These are phyloP conservation scores for Anthracocystis setariae DNA, from an alignment of 1,284 basidiomycete species.

Conservation along the genomic window DNA sequence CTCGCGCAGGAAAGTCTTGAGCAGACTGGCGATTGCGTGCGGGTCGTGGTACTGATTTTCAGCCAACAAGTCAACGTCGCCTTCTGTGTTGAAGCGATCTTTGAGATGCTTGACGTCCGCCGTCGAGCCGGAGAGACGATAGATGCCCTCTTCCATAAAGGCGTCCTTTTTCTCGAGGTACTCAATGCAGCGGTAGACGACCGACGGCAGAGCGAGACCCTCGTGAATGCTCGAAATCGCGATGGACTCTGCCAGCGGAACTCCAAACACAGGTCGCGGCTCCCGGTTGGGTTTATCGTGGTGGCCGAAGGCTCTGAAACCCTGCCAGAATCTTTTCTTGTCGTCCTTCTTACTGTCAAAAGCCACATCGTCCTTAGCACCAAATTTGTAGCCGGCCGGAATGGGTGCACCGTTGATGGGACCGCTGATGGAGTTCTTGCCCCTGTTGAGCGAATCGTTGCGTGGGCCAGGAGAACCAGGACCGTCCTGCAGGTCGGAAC, in stretches of 20 bases:
- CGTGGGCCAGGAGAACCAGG: slow-evolving; percentile 39
- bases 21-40: slow-evolving; percentile 62
- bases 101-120: slow-evolving; percentile 92
- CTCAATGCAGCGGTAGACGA: slow-evolving; percentile 84
- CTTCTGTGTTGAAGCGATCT: slow-evolving; percentile 85
- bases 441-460: slow-evolving; percentile 21
- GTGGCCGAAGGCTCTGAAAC: slow-evolving; percentile 49
- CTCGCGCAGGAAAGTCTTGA: slow-evolving; percentile 64
- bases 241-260: slow-evolving; percentile 85
- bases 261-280: slow-evolving; percentile 79
- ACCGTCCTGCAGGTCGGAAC: slow-evolving; percentile 24
- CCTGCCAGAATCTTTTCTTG: slow-evolving; percentile 66
- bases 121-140: slow-evolving; percentile 74
- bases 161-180: slow-evolving; percentile 78
- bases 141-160: slow-evolving; percentile 96
- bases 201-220: slow-evolving; percentile 83
- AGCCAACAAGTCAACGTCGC: slow-evolving; percentile 63
- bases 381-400: slow-evolving; percentile 86
- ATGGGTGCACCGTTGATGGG: slow-evolving; percentile 86
- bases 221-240: slow-evolving; percentile 80
- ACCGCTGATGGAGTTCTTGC: slow-evolving; percentile 80
- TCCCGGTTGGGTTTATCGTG: slow-evolving; percentile 44
- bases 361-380: slow-evolving; percentile 50
- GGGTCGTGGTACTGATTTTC: slow-evolving; percentile 57
- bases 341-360: slow-evolving; percentile 44